Percentiles rank a stretch among this genome's conserved stretches.
Conservation (phyloP, 345 rosid genomes). For the Rhodamnia rubescens region DNA sequence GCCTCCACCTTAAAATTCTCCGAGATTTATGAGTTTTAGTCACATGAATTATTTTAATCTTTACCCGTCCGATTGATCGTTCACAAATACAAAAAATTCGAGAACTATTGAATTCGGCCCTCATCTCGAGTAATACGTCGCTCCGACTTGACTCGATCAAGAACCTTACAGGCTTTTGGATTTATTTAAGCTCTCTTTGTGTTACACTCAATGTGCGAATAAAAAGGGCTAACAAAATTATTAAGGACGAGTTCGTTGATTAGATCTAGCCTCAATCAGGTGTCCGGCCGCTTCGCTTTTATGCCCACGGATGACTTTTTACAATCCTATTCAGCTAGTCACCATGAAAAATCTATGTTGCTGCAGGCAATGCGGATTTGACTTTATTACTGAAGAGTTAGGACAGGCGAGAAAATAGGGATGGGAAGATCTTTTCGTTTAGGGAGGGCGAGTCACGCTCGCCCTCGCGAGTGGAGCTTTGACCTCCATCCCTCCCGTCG, state of each 20-base stretch:
- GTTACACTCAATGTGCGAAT: background rate
- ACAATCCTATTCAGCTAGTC: background rate
- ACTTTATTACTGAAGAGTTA: background rate
- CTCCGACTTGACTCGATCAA: background rate
- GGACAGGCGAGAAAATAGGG: background rate
- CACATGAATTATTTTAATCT: background rate
- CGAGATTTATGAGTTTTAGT: fast-evolving
- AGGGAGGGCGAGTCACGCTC: background rate
- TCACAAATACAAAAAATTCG: background rate
- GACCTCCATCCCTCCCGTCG: background rate
- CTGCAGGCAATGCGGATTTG: background rate
- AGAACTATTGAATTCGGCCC: fast-evolving
- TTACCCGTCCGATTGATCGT: fast-evolving
- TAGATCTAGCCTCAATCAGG: fast-evolving
- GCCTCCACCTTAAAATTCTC: background rate
- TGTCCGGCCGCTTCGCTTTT: too few relatives aligned
- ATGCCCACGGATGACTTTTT: background rate
- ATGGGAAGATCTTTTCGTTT: background rate
- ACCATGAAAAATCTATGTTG: background rate
- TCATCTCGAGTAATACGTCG: background rate
- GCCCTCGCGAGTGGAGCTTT: background rate
- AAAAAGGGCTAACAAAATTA: fast-evolving
- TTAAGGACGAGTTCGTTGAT: background rate
- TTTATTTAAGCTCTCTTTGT: background rate
- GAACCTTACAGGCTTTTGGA: background rate